Evolutionary conservation across 352 stramenopile genomes (phyloP).

Genomic region (Peronosclerospora sorghi): DNA sequence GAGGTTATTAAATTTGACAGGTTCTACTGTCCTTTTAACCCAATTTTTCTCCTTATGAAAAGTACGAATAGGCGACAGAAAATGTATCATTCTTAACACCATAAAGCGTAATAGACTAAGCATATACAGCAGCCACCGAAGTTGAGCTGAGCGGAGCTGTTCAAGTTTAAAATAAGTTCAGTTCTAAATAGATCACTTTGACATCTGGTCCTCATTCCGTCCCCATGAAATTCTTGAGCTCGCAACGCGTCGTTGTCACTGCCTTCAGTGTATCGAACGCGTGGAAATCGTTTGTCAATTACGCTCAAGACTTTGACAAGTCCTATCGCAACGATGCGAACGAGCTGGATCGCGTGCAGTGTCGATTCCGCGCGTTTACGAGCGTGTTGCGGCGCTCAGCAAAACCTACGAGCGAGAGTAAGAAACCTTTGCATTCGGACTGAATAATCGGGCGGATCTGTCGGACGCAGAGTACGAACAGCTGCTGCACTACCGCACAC

Average conservation of each 20-base stretch:
- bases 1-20: too few species aligned
- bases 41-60: too few species aligned
- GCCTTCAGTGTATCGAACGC: constrained; percentile 1
- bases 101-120: too few species aligned
- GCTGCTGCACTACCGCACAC: constrained; percentile 20
- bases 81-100: too few species aligned
- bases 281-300: constrained; percentile 44
- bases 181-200: too few species aligned
- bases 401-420: constrained; percentile 31
- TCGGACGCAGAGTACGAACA: constrained; percentile 32
- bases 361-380: constrained; percentile 32
- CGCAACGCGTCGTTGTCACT: neutral
- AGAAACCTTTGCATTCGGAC: constrained; percentile 34
- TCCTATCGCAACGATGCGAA: constrained; percentile 31
- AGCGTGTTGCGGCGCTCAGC: constrained; percentile 39
- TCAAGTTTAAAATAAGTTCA: too few species aligned
- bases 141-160: too few species aligned
- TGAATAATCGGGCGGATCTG: constrained; percentile 36
- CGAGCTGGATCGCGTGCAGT: constrained; percentile 25
- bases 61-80: too few species aligned
- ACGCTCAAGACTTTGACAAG: constrained; percentile 43
- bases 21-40: too few species aligned
- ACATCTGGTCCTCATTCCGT: too few species aligned
- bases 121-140: too few species aligned
- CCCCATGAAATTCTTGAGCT: constrained; percentile 19